Evolutionary conservation across 129 eudicot genomes (phyloP).

Genomic region (Oenanthe sinensis): DNA sequence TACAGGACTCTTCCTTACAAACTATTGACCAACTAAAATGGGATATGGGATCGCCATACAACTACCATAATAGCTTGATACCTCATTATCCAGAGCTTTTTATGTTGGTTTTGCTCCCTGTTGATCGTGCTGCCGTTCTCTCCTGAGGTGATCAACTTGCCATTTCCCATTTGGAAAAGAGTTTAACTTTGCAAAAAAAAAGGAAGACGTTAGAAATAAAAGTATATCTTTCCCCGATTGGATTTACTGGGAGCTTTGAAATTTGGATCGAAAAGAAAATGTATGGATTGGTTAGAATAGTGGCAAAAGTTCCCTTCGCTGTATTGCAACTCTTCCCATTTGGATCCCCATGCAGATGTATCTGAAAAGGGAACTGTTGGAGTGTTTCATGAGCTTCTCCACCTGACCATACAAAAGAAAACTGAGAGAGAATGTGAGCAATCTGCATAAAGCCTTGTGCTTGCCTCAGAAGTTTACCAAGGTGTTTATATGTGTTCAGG

Average conservation of each 20-base stretch:
- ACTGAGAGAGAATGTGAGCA: slow-evolving; percentile 73
- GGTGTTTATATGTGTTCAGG: slow-evolving; percentile 32
- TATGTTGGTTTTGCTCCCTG: slow-evolving; percentile 41
- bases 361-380: slow-evolving; percentile 50
- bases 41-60: slow-evolving; percentile 84
- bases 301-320: slow-evolving; percentile 86
- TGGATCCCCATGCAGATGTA: slow-evolving; percentile 61
- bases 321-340: slow-evolving; percentile 58
- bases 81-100: slow-evolving; percentile 35
- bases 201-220: slow-evolving; percentile 14
- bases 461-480: slow-evolving; percentile 83
- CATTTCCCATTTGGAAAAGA: slow-evolving; percentile 49
- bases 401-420: slow-evolving; percentile 52
- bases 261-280: slow-evolving; percentile 47
- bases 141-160: slow-evolving; percentile 18
- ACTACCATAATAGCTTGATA: slow-evolving; percentile 25
- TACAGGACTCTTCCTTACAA: slow-evolving; percentile 36
- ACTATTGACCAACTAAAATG: slow-evolving; percentile 78
- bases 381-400: slow-evolving; percentile 82
- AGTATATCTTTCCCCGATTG: slow-evolving; percentile 48
- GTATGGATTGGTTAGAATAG: slow-evolving; percentile 61
- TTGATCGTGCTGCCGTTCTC: slow-evolving; percentile 47
- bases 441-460: slow-evolving; percentile 50
- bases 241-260: slow-evolving; percentile 71
- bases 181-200: slow-evolving; percentile 12